Base-by-base conservation (phyloP, 768 basidiomycete species). In the Filobasidium floriforme region DNA sequence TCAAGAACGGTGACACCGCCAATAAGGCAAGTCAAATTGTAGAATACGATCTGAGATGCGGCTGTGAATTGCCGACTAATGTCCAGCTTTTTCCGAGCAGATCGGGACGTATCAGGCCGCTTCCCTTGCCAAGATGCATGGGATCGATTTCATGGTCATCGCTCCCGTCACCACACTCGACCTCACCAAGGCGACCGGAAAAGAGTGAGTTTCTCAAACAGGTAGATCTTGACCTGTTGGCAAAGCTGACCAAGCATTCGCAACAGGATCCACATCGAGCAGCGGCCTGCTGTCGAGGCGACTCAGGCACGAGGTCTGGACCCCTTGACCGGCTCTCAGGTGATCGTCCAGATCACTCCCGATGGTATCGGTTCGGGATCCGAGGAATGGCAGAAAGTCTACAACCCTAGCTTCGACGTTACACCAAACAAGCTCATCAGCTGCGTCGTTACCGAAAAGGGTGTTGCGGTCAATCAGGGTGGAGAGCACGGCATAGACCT, bases 101-200 rank as follows among this genome's bases (percentile, higher is more conserved):
- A 89, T 97, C 74, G 92, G 92, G 60, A 96, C 94, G 0, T 98
- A 94, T 81, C 94, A 98, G 72, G 92, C 93, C 19, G 92, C 94
- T 6, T 90, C 94, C 24, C 82, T 96, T 32, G 91, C 92, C 1
- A 78, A 80, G 63, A 84, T 90, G 29, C 92, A 93, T 78, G 83
- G 84, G 10, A 89, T 94, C 29, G 89, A 91, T 1, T 93, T 97
- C 77, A 86, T 96, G 75, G 91, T 96, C 18, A 89, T 92, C 40
- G 93, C 93, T 1, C 92, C 93, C 1, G 85, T 92, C 52, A 91
- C 89, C 69, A 96, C 92, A 0, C 86, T 98, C 67, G 94, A 98
- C 78, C 83, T 96, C 19, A 83, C 87, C 62, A 83, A 90, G 40
- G 76, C 82, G 1, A 84, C 88, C 68, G 92, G 92, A 12, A 82